Conservation (phyloP, 2,329 filamentous ascomycete species). For the Colletotrichum tabaci region DNA sequence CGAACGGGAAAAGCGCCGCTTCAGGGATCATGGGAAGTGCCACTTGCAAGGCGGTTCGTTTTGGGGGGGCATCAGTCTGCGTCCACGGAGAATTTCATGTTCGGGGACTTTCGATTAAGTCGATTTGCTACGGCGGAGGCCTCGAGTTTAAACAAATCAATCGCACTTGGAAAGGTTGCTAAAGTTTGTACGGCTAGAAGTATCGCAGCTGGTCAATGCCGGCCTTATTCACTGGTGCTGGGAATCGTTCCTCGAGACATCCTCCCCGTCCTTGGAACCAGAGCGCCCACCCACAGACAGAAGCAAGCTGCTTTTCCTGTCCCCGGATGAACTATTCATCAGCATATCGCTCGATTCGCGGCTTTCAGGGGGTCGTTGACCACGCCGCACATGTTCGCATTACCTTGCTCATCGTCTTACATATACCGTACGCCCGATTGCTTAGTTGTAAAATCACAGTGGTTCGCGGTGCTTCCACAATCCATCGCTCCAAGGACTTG, state of each 20-base stretch:
- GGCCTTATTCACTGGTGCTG: neutral
- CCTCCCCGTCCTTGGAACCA: slow-evolving; percentile 1
- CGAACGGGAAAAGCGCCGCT: slow-evolving; percentile 9
- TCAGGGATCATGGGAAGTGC: neutral
- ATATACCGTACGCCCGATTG: neutral
- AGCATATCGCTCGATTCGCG: neutral
- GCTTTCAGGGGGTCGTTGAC: neutral
- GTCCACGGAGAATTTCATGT: neutral
- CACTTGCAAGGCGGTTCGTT: neutral
- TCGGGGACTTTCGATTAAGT: neutral
- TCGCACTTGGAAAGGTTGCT: neutral
- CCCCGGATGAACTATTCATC: slow-evolving; percentile 5
- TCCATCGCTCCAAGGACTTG: neutral
- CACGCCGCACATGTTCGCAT: neutral
- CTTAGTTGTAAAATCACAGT: neutral
- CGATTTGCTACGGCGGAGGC: neutral
- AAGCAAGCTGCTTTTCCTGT: slow-evolving; percentile 1
- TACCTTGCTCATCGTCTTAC: neutral
- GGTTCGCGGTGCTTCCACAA: neutral
- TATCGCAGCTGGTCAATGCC: too few relatives aligned
- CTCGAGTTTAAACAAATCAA: neutral
- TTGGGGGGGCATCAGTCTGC: neutral
- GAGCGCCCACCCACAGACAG: slow-evolving; percentile 10
- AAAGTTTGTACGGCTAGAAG: neutral
- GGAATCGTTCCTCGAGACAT: neutral